Conservation (phyloP, 768 basidiomycete genomes). For the Sarcodon aspratus region DNA sequence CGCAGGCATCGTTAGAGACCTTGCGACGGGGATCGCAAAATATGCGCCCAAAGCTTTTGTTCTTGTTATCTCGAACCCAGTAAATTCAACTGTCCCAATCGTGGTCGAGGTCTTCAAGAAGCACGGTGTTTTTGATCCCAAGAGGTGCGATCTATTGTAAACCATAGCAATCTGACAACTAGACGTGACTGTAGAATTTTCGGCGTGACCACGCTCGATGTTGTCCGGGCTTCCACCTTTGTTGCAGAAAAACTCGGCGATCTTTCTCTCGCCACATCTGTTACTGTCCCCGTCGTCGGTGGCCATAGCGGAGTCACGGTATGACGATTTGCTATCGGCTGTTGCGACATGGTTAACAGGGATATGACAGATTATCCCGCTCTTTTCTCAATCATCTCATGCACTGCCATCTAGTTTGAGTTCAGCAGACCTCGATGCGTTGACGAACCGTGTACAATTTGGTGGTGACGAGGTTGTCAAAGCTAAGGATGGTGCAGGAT, state of each 20-base stretch:
- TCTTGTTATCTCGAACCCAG: constrained; percentile 97
- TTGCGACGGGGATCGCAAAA: constrained; percentile 83
- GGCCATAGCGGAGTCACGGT: constrained; percentile 92
- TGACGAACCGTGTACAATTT: constrained; percentile 84
- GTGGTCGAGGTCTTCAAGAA: constrained; percentile 94
- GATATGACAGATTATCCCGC: constrained; percentile 65
- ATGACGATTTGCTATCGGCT: constrained; percentile 12
- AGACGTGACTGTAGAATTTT: constrained; percentile 53
- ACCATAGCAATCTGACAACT: neutral
- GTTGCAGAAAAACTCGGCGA: constrained; percentile 70
- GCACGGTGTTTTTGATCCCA: constrained; percentile 83
- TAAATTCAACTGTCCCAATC: constrained; percentile 98
- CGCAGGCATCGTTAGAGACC: constrained; percentile 89
- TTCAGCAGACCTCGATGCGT: constrained; percentile 36
- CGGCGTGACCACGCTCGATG: constrained; percentile 96
- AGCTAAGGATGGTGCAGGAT: constrained; percentile 90
- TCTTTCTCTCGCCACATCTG: constrained; percentile 42
- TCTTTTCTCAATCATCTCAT: constrained; percentile 84
- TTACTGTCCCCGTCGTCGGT: constrained; percentile 85
- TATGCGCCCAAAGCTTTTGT: constrained; percentile 82
- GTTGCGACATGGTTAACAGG: neutral
- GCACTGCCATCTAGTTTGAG: constrained; percentile 51
- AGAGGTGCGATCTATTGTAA: constrained; percentile 39
- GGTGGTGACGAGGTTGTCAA: constrained; percentile 98
- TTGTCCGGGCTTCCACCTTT: constrained; percentile 96